A percentile compares a stretch with the other conserved stretches of the same genome.
These are phyloP conservation scores for Rusavskia elegans DNA, from an alignment of 495 filamentous ascomycete species.

Conservation along the genomic window DNA sequence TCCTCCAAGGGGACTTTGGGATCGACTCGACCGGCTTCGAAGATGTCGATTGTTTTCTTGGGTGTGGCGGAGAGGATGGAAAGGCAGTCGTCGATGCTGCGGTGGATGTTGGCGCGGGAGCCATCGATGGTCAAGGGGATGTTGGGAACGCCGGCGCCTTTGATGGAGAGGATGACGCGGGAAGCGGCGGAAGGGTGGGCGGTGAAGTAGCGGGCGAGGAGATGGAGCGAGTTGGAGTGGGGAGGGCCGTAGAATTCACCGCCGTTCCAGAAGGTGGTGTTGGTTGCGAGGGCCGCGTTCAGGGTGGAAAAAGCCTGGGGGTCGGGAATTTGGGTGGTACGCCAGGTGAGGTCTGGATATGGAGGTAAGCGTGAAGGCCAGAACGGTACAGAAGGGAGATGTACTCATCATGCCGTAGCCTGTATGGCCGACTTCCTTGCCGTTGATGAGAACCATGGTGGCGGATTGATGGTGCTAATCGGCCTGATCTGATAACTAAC, in stretches of 20 bases:
- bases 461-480: too few species aligned
- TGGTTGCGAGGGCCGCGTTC: slow-evolving; percentile 45
- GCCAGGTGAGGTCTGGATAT: slow-evolving; percentile 62
- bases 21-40: slow-evolving; percentile 62
- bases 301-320: slow-evolving; percentile 53
- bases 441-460: slow-evolving; percentile 26
- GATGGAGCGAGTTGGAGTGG: slow-evolving; percentile 45
- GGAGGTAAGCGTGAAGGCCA: slow-evolving; percentile 14
- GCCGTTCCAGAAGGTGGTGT: slow-evolving; percentile 66
- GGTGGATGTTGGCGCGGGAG: slow-evolving; percentile 43
- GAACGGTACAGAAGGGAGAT: not conserved
- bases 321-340: slow-evolving; percentile 35
- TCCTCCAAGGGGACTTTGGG: slow-evolving; percentile 41
- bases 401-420: slow-evolving; percentile 45
- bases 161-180: slow-evolving; percentile 42
- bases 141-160: slow-evolving; percentile 31
- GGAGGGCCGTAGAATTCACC: slow-evolving; percentile 66
- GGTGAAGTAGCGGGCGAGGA: slow-evolving; percentile 44
- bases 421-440: slow-evolving; percentile 34
- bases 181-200: slow-evolving; percentile 43
- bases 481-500: too few species aligned
- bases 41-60: slow-evolving; percentile 71
- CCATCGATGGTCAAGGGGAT: slow-evolving; percentile 31
- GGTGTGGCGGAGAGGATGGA: slow-evolving; percentile 34
- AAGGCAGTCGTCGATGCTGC: slow-evolving; percentile 48